Conservation (phyloP, 148 eudicot species). For the Chenopodium berlandieri region DNA sequence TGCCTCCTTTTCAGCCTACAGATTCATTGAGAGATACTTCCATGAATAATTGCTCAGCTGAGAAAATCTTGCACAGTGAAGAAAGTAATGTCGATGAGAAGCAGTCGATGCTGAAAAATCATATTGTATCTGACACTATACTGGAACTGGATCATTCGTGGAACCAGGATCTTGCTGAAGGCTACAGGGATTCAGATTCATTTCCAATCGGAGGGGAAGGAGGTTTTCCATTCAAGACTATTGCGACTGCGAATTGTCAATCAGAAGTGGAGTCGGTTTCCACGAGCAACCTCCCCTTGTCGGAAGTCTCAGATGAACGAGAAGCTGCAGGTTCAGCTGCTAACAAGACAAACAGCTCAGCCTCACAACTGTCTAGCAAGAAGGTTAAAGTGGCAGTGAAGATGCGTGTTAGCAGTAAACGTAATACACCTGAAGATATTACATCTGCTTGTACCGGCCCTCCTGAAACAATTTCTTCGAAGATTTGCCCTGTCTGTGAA, state of each 20-base stretch:
- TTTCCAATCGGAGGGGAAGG: slow-evolving; percentile 38
- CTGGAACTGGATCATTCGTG: slow-evolving; percentile 17
- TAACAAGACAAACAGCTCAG: slow-evolving; percentile 31
- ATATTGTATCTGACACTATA: slow-evolving; percentile 16
- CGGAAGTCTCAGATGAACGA: slow-evolving; percentile 35
- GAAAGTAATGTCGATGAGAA: slow-evolving; percentile 37
- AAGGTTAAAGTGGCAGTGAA: slow-evolving; percentile 55
- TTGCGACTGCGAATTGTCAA: slow-evolving; percentile 32
- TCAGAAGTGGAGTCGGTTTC: slow-evolving; percentile 44
- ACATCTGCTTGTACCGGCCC: slow-evolving; percentile 33
- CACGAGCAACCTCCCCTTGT: slow-evolving; percentile 36
- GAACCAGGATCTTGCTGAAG: slow-evolving; percentile 27
- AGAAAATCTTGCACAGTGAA: slow-evolving; percentile 34
- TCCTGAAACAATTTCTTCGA: slow-evolving; percentile 56
- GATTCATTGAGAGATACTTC: slow-evolving; percentile 40
- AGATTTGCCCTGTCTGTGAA: slow-evolving; percentile 88
- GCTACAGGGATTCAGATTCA: slow-evolving; percentile 30
- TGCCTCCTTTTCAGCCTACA: slow-evolving; percentile 75
- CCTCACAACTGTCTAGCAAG: slow-evolving; percentile 31
- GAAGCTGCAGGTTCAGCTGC: slow-evolving; percentile 33
- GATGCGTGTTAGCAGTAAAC: slow-evolving; percentile 36
- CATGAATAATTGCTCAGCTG: slow-evolving; percentile 29
- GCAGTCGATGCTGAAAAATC: slow-evolving; percentile 24
- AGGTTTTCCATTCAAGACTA: slow-evolving; percentile 33
- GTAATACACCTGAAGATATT: slow-evolving; percentile 41